Percentiles rank a stretch among this genome's conserved stretches.
These are phyloP conservation scores for Tolypocladium ovalisporum DNA, from an alignment of 2,329 filamentous ascomycete species.

Conservation along the genomic window DNA sequence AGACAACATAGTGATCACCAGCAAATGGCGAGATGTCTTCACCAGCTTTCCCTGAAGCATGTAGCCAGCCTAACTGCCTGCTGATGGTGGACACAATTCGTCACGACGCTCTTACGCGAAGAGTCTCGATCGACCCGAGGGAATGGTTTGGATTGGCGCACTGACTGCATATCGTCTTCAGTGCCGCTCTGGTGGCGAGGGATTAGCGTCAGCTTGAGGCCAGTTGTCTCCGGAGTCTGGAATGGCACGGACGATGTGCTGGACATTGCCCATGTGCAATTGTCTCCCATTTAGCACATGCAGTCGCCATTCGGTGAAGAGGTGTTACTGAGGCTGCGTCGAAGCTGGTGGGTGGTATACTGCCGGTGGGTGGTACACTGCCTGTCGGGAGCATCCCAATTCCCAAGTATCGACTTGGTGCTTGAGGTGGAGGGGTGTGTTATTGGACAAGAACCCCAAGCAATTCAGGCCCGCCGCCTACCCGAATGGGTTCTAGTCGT, in stretches of 20 bases:
- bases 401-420: background rate
- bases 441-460: background rate
- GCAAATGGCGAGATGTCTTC: background rate
- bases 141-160: too few relatives aligned
- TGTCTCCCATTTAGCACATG: conserved; percentile 2
- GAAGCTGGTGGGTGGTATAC: background rate
- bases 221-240: background rate
- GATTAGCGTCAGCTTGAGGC: background rate
- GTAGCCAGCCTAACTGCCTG: too few relatives aligned
- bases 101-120: too few relatives aligned
- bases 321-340: background rate
- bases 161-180: background rate
- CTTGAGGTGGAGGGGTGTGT: background rate
- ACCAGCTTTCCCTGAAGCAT: background rate
- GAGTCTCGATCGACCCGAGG: background rate
- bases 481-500: background rate
- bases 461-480: background rate
- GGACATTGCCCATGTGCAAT: conserved; percentile 9
- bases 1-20: background rate
- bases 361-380: background rate
- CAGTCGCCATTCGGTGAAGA: background rate
- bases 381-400: background rate
- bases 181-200: background rate
- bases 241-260: background rate
- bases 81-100: background rate